phyloP scores from a whole-genome alignment of 257 asterid genomes.

The Petunia secreta region DNA sequence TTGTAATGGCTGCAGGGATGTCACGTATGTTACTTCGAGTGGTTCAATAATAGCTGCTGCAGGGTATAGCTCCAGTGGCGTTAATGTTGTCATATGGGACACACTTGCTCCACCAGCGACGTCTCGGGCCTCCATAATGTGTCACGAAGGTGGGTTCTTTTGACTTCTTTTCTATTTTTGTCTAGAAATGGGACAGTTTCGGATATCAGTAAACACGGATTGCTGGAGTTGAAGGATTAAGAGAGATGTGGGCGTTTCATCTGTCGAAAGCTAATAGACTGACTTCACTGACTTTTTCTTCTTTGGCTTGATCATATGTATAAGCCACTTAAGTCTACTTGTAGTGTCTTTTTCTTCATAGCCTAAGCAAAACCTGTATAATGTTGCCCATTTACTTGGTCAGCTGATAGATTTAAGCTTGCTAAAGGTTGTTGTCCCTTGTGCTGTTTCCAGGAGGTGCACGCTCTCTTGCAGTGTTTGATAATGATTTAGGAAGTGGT shows the following conservation, averaged over 20 bases:
- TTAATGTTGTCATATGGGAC: slow-evolving; percentile 96
- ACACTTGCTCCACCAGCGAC: slow-evolving; percentile 97
- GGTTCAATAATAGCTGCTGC: slow-evolving; percentile 97
- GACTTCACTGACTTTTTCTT: background rate
- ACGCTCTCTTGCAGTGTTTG: slow-evolving; percentile 80
- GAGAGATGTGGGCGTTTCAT: background rate
- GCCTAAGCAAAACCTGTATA: slow-evolving; percentile 9
- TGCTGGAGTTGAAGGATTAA: slow-evolving; percentile 9
- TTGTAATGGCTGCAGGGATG: slow-evolving; percentile 65
- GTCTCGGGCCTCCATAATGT: slow-evolving; percentile 95
- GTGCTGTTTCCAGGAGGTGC: slow-evolving; percentile 80
- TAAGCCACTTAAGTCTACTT: slow-evolving; percentile 21
- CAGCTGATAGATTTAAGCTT: slow-evolving; percentile 11
- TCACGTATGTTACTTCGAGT: slow-evolving; percentile 84
- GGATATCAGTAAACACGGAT: background rate
- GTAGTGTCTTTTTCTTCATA: slow-evolving; percentile 10
- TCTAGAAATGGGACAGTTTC: background rate
- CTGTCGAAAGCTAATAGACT: background rate
- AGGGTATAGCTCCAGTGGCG: slow-evolving; percentile 87
- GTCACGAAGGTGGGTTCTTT: slow-evolving; percentile 88
- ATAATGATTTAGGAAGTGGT: slow-evolving; percentile 92
- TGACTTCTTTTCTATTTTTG: background rate
- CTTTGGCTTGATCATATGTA: background rate
- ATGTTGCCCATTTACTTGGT: background rate
- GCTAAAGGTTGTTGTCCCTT: slow-evolving; percentile 19